Evolutionary conservation across 768 basidiomycete species (phyloP).

Genomic region (Suillus clintonianus): DNA sequence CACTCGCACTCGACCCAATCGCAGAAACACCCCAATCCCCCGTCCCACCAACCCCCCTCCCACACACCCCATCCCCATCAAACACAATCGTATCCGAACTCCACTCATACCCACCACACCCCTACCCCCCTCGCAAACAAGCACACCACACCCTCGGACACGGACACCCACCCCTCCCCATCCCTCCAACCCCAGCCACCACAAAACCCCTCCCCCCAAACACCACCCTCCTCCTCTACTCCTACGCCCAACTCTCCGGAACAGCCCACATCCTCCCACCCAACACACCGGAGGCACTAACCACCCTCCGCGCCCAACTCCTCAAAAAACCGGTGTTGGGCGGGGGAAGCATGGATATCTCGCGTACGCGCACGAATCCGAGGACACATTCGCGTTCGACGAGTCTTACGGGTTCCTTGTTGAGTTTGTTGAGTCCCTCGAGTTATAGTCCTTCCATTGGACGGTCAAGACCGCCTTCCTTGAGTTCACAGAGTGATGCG

Average conservation of each 20-base stretch:
- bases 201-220: conserved; percentile 49
- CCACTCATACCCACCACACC: too few species aligned
- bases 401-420: conserved; percentile 51
- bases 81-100: conserved; percentile 24
- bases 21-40: conserved; percentile 43
- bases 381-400: conserved; percentile 43
- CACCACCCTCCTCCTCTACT: conserved; percentile 76
- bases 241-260: conserved; percentile 81
- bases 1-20: conserved; percentile 50
- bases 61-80: conserved; percentile 20
- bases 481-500: conserved; percentile 20
- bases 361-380: conserved; percentile 35
- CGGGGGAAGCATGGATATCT: conserved; percentile 82
- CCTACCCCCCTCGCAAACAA: conserved; percentile 40
- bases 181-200: conserved; percentile 11
- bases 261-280: conserved; percentile 58
- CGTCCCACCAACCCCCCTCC: conserved; percentile 38
- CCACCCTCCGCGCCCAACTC: conserved; percentile 51
- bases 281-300: conserved; percentile 46
- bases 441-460: conserved; percentile 9
- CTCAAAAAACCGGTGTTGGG: conserved; percentile 50
- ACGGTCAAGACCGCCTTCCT: conserved; percentile 21
- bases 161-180: conserved; percentile 30
- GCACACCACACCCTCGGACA: conserved; percentile 51
- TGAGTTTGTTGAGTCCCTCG: conserved; percentile 39